These are phyloP conservation scores for Oryza glumipatula DNA, from an alignment of 176 grass and related monocot genomes.

Conservation along the genomic window DNA sequence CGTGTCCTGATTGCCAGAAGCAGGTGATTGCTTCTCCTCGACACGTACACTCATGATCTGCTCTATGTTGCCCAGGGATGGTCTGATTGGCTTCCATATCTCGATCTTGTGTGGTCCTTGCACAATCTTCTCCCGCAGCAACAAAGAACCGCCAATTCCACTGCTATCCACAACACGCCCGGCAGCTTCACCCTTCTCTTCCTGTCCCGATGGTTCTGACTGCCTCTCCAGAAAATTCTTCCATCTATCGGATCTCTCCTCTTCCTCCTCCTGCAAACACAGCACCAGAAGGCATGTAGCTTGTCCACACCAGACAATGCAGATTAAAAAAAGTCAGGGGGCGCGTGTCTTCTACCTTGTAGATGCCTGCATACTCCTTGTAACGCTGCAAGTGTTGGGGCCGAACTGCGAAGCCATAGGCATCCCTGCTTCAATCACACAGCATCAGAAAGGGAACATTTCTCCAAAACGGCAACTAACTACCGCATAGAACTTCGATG, in stretches of 20 bases:
- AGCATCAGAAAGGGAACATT: constrained; percentile 5
- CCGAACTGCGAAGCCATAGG: constrained; percentile 89
- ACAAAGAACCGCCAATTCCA: constrained; percentile 29
- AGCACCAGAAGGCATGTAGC: background rate
- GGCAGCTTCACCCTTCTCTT: constrained; percentile 27
- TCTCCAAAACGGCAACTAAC: constrained; percentile 3
- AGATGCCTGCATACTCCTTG: constrained; percentile 95
- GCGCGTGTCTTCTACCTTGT: constrained; percentile 55
- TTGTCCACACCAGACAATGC: constrained; percentile 38
- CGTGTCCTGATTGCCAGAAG: constrained; percentile 33
- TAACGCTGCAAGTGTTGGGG: constrained; percentile 96
- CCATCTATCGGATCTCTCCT: constrained; percentile 99
- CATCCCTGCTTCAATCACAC: constrained; percentile 76
- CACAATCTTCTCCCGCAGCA: constrained; percentile 3
- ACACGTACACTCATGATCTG: constrained; percentile 80
- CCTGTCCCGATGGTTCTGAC: constrained; percentile 42
- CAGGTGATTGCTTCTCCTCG: constrained; percentile 52
- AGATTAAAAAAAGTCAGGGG: constrained; percentile 11
- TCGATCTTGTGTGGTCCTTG: constrained; percentile 45
- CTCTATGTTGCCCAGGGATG: constrained; percentile 72
- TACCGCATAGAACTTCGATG: constrained; percentile 8
- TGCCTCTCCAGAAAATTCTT: constrained; percentile 82
- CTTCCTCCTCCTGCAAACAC: constrained; percentile 84
- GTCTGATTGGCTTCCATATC: constrained; percentile 73
- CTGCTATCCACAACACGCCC: constrained; percentile 7